Evolutionary conservation across 768 basidiomycete species (phyloP), one percentile per base, ranked within the genome.

Genomic region (Leccinum truebloodii): DNA sequence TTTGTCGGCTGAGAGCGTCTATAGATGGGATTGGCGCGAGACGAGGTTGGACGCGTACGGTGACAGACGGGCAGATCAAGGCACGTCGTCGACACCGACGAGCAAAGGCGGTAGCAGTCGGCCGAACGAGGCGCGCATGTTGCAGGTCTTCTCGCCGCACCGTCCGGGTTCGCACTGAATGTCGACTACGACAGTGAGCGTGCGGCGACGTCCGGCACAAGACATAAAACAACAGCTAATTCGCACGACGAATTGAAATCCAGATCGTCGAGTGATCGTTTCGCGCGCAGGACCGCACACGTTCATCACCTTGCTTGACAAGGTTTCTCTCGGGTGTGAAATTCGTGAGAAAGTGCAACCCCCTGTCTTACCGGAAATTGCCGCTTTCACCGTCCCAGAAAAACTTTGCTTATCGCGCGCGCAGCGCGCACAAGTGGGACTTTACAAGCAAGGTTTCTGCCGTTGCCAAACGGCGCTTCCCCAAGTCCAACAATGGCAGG

Each of bases 21-120:
- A 90, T 70, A 79, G 81, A 59, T 80, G 90, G 32, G 91, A 92
- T 70, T 92, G 89, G 89, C 79, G 89, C 52, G 90, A 92, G 72
- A 85, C 86, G 2, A 79, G 89, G 54, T 68, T 86, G 24, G 65
- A 65, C 8, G 60, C 48, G 39, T 59, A 52, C 16, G 59, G 61
- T 2, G 65, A 73, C 14, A 60, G 64, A 34, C 64, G 61, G 13
- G 58, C 50, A 3, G 63, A 64, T 16, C 66, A 61, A 2, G 57
- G 41, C 2, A 44, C 39, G 30, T 53, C 62, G 18, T 37, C 57
- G 50, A 22, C 13, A 3, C 34, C 12, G 6, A 41, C 41, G 30
- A 52, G 51, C 1, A 69, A 63, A 63, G 13, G 32, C 32, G 10
- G 34, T 13, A 4, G 13, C 34, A 1, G 34, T 37, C 71, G 68